Base-by-base conservation (phyloP, 371 early-diverging fungal genomes). In the Fennellomyces sp. region DNA sequence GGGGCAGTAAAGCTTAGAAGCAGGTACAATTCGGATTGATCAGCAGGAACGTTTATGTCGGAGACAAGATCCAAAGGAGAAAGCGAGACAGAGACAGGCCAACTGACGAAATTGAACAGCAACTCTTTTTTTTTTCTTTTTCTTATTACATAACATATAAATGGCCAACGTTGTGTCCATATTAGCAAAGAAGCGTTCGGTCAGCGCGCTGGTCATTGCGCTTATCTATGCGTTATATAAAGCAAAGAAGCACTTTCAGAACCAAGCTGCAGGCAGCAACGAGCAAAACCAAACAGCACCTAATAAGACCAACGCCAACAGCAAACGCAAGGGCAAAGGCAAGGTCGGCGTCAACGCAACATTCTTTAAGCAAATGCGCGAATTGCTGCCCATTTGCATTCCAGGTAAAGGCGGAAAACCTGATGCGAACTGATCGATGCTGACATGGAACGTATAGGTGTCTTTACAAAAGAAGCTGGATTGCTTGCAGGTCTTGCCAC, bases 341-440 rank as follows among this genome's bases (percentile, higher is more conserved):
- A 65, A 66, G n/a, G 87, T 89, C 17, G 90, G 90, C 21, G 88
- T 89, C 27, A 85, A 89, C 67, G 68, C 82, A 10, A 79, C 78
- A 27, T 93, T 93, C 64, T 56, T 92, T 19, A 92, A 88, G 41
- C 91, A 95, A 61, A 84, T 96, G 76, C 83, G 82, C 60, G 87
- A 86, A 63, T 73, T 96, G 30, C 65, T 89, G 53, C 86, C 85
- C 7, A 88, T 92, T 50, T 86, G 82, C 49, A 79, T 91, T 33
- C 93, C 91, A 30, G 88, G 82, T 74, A 70, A 36, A 26, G 15
- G 13, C 35, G 28, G 25, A 23, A 13, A 3, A 17, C 8, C 2
- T 3, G 30, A 8, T 36, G 31, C 0, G 47, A 7, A 11, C 7
- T 36, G 39, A 12, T 10, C 13, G 10, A 51, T 45, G n/a, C n/a